Evolutionary conservation across 306 rosid genomes (phyloP).

Genomic region (Urtica urens): DNA sequence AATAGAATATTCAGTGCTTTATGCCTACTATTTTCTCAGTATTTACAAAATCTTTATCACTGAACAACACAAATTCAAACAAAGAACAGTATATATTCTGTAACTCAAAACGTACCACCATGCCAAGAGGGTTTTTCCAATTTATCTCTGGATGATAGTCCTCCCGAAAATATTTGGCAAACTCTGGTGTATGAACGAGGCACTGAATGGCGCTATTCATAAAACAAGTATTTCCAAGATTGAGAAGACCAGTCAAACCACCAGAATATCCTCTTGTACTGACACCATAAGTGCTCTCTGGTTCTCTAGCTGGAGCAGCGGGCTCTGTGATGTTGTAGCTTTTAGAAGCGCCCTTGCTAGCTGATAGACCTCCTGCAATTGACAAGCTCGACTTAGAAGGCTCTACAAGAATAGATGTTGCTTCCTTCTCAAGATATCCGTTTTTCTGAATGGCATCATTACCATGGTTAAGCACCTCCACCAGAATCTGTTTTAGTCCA

Average conservation of each 20-base stretch:
- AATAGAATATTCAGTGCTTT: too few relatives aligned
- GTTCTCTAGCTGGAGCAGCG: constrained; percentile 48
- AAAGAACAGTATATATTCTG: background rate
- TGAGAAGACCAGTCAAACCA: constrained; percentile 87
- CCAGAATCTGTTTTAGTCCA: constrained; percentile 59
- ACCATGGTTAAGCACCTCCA: constrained; percentile 65
- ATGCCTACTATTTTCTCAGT: too few relatives aligned
- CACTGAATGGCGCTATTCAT: constrained; percentile 98
- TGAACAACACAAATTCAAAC: background rate
- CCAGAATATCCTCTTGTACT: constrained; percentile 80
- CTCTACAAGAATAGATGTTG: constrained; percentile 59
- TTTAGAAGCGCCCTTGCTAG: constrained; percentile 65
- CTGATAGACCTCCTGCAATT: constrained; percentile 75
- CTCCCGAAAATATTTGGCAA: constrained; percentile 82
- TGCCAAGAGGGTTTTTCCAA: constrained; percentile 87
- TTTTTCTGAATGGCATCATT: constrained; percentile 58
- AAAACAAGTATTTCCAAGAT: constrained; percentile 98
- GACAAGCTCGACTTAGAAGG: constrained; percentile 67
- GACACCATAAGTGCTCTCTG: constrained; percentile 44
- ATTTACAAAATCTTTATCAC: too few relatives aligned
- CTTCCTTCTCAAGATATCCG: constrained; percentile 69
- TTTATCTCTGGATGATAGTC: constrained; percentile 95
- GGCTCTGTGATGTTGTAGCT: constrained; percentile 39
- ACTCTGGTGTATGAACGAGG: constrained; percentile 95
- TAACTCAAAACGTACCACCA: constrained; percentile 80